Evolutionary conservation across 208 protist species (phyloP), one percentile per base, ranked within the genome.

Genomic region (Crithidia fasciculata): DNA sequence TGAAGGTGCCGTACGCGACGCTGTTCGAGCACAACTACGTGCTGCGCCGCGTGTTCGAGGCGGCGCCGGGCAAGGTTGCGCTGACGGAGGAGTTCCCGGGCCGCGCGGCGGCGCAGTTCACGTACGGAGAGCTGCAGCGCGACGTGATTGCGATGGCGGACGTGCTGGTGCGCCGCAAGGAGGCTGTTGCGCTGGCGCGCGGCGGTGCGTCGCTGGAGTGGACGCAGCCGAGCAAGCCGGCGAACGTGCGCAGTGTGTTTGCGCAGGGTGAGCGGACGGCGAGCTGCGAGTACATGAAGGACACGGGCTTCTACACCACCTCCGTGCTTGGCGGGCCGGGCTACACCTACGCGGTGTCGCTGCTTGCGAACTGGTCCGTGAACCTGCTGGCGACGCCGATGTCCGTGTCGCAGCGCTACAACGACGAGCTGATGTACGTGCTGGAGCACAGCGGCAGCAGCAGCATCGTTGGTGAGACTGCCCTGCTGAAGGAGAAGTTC

Each of bases 341-440:
- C 19, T 96, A 96, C 78, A 63, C 78, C 43, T 96, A 85, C 75
- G 86, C 89, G 3, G 89, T 96, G 10, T 87, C 88, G 18, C 79
- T 96, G 43, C 79, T 96, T 12, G 87, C 89, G 41, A 67, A 55
- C 28, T 96, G 91, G 89, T 79, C 91, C 10, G 45, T 92, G 45
- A 94, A 94, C 60, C 87, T 89, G 69, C 83, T 96, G 74, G 81
- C 80, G 41, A 88, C 84, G 40, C 91, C 91, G 19, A 84, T 96
- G 72, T 91, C 87, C n/a, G 78, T 83, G 12, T 72, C 81, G 45
- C 86, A 92, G 76, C 83, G 81, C 16, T 94, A 89, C 81, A 72
- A 86, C 19, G 76, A 79, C 52, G 91, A 96, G 69, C 81, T 96
- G 18, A 91, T 85, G 68, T 93, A 96, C 70, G 84, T 94, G 53